phyloP scores from a whole-genome alignment of 176 grass and related monocot species.

The Oryza glumipatula region DNA sequence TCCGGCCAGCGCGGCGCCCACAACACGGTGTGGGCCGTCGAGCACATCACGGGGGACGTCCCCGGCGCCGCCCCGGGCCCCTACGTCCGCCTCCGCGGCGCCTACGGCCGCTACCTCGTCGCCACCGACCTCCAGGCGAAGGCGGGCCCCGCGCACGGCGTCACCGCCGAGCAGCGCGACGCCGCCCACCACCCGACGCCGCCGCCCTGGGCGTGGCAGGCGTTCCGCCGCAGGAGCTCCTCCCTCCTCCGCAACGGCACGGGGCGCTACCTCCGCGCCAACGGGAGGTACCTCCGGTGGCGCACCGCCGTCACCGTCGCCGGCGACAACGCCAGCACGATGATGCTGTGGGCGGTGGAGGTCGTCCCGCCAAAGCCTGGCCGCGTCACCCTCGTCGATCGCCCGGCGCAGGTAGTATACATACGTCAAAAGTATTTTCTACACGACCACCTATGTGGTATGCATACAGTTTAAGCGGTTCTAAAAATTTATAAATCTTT shows the following conservation, averaged over 20 bases:
- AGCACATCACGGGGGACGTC: background rate
- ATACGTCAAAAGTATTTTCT: too few relatives aligned
- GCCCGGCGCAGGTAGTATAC: background rate
- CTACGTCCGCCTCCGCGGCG: slow-evolving; percentile 40
- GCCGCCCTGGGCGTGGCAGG: slow-evolving; percentile 36
- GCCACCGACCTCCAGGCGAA: slow-evolving; percentile 23
- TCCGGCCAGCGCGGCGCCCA: slow-evolving; percentile 38
- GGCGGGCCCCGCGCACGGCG: slow-evolving; percentile 23
- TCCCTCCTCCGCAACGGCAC: slow-evolving; percentile 38
- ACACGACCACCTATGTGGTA: too few relatives aligned
- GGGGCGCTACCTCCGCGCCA: slow-evolving; percentile 33
- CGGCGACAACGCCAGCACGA: slow-evolving; percentile 32
- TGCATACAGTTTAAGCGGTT: too few relatives aligned
- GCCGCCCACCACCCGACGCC: background rate
- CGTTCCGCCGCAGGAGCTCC: background rate
- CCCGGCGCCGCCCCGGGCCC: background rate
- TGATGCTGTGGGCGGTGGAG: slow-evolving; percentile 52
- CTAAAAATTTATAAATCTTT: too few relatives aligned
- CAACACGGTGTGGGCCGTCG: slow-evolving; percentile 53
- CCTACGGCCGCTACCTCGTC: slow-evolving; percentile 51
- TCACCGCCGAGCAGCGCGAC: slow-evolving; percentile 31
- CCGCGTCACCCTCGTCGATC: slow-evolving; percentile 36
- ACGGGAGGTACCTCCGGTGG: slow-evolving; percentile 37
- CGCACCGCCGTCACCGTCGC: slow-evolving; percentile 32
- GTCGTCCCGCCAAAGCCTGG: slow-evolving; percentile 19